Conservation (phyloP, 2,329 filamentous ascomycete genomes). For the Cladophialophora exuberans region DNA sequence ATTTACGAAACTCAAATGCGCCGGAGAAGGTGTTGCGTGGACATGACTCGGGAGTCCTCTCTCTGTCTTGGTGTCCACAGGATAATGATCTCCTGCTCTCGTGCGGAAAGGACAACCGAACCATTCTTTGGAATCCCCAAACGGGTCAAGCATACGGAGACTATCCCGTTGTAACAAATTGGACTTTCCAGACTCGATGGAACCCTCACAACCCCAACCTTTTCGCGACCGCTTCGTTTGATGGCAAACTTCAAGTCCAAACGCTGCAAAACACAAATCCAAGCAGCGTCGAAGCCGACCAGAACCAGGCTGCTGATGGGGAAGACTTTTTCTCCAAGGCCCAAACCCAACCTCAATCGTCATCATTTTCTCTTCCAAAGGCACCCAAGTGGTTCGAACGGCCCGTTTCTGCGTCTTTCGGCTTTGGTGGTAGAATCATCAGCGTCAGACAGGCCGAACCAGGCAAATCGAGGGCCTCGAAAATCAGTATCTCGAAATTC, state of each 20-base stretch:
- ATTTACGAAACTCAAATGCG: slow-evolving; percentile 92
- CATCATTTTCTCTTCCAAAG: slow-evolving; percentile 82
- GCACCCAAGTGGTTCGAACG: slow-evolving; percentile 90
- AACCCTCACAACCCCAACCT: slow-evolving; percentile 91
- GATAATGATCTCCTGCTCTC: slow-evolving; percentile 88
- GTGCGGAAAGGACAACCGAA: slow-evolving; percentile 94
- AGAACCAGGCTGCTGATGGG: slow-evolving; percentile 74
- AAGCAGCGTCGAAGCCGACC: slow-evolving; percentile 67
- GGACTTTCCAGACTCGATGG: slow-evolving; percentile 95
- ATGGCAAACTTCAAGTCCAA: slow-evolving; percentile 92
- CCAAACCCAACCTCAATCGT: slow-evolving; percentile 86
- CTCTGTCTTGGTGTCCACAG: slow-evolving; percentile 91
- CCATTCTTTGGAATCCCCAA: slow-evolving; percentile 93
- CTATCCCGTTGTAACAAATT: slow-evolving; percentile 97
- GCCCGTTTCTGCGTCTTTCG: slow-evolving; percentile 85
- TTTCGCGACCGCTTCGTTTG: slow-evolving; percentile 93
- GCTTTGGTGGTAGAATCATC: slow-evolving; percentile 93
- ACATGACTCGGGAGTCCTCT: slow-evolving; percentile 93
- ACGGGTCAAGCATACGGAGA: slow-evolving; percentile 87
- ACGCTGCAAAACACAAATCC: slow-evolving; percentile 92
- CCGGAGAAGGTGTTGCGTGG: slow-evolving; percentile 83
- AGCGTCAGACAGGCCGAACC: slow-evolving; percentile 64
- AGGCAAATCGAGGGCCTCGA: slow-evolving; percentile 69
- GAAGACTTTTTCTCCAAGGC: slow-evolving; percentile 97
- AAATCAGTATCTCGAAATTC: slow-evolving; percentile 83